Base-by-base conservation (phyloP, 495 filamentous ascomycete species). In the Stereocaulon alpinum region DNA sequence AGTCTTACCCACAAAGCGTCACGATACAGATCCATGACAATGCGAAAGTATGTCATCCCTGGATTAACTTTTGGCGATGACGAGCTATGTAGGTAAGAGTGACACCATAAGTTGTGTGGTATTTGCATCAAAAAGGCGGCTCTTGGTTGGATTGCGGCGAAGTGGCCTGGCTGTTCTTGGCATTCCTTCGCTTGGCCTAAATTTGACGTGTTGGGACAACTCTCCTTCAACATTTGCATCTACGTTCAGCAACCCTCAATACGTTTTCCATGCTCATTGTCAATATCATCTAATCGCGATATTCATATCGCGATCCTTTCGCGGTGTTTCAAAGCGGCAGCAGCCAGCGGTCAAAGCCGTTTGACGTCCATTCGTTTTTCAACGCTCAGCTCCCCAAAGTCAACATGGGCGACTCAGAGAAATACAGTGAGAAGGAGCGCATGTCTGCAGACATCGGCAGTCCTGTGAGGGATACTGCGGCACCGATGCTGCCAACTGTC, bases 401-500 rank as follows among this genome's bases (percentile, higher is more conserved):
- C 64, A 79, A 68, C 65, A 87, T 85, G 82, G 80, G 79, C 61
- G 80, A 76, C 62, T 79, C 86, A 57, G 86, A 83, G 66, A 63
- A 67, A 27, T 60, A 51, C 50, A 44, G 27, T 11, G 85, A 94
- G 72, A 95, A 94, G 73, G 82, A 74, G 56, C 86, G 91, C 68
- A 76, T 80, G 54, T 95, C 90, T 40, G 86, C 58, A 27, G 66
- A 68, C 40, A 55, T 66, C 10, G 57, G 50, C 17, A 59, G 61
- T 62, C 59, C 58, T 30, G 55, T 56, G 82, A 72, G 89, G 91
- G 73, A 76, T 58, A 77, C 81, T 65, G 76, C 80, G 49, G 75
- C 82, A 59, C 83, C 86, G 54, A 75, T 87, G 51, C 75, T 95
- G 62, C 91, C 91, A 42, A 89, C 85, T 15, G 82, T 89, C 68